Evolutionary conservation across 805 yeast species (phyloP).

Genomic region (Saccharomycopsis sp.): DNA sequence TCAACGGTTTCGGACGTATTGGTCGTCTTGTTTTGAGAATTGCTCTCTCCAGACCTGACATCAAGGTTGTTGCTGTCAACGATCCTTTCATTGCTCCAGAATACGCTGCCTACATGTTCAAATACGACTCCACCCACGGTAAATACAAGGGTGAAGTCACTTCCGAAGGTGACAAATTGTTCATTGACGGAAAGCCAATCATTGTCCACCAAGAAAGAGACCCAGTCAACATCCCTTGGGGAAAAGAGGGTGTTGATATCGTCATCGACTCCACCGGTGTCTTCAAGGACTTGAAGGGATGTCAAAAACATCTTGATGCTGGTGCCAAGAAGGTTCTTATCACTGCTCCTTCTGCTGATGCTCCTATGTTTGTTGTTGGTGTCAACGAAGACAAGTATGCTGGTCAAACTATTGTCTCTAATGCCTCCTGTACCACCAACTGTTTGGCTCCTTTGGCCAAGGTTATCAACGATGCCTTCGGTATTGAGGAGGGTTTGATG

Average conservation of each 20-base stretch:
- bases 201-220: conserved; percentile 63
- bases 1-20: conserved; percentile 70
- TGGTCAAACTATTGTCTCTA: conserved; percentile 68
- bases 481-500: conserved; percentile 89
- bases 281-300: conserved; percentile 77
- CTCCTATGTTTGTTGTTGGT: conserved; percentile 93
- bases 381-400: conserved; percentile 79
- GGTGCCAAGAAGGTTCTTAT: conserved; percentile 95
- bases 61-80: conserved; percentile 59
- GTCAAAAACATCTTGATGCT: conserved; percentile 75
- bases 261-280: conserved; percentile 94
- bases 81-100: conserved; percentile 65
- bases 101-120: conserved; percentile 70
- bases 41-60: conserved; percentile 47
- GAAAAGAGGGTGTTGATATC: conserved; percentile 70
- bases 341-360: conserved; percentile 91
- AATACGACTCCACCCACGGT: conserved; percentile 70
- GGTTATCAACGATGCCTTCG: conserved; percentile 78
- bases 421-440: conserved; percentile 95
- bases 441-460: conserved; percentile 93
- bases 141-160: conserved; percentile 52
- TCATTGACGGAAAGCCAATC: conserved; percentile 39
- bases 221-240: conserved; percentile 89
- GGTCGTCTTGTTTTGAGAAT: conserved; percentile 65
- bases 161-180: conserved; percentile 43